phyloP scores from a whole-genome alignment of 805 yeast genomes.

The Ogataea ramenticola region DNA sequence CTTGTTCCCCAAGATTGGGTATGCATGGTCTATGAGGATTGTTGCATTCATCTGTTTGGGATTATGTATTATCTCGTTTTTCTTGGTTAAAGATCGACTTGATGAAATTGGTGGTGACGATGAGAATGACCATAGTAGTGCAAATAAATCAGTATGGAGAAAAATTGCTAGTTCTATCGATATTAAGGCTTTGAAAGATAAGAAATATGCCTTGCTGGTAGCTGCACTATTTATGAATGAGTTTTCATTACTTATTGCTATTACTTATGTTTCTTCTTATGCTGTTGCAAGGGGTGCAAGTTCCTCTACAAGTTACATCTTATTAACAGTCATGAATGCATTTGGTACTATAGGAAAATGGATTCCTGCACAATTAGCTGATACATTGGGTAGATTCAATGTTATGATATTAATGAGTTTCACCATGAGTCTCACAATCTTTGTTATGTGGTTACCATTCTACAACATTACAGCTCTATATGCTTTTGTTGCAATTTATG shows the following conservation, averaged over 20 bases:
- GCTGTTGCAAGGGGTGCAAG: slow-evolving; percentile 40
- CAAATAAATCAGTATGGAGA: slow-evolving; percentile 7
- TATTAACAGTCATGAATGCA: slow-evolving; percentile 40
- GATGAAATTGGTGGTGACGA: slow-evolving; percentile 9
- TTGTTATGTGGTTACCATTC: slow-evolving; percentile 61
- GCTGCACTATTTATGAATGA: slow-evolving; percentile 40
- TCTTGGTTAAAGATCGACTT: slow-evolving; percentile 36
- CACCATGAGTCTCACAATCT: slow-evolving; percentile 37
- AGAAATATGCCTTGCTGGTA: slow-evolving; percentile 31
- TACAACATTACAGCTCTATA: slow-evolving; percentile 33
- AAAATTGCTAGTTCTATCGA: slow-evolving; percentile 27
- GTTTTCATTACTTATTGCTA: slow-evolving; percentile 36
- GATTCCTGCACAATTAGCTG: slow-evolving; percentile 26
- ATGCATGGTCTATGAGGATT: slow-evolving; percentile 49
- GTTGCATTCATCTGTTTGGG: slow-evolving; percentile 38
- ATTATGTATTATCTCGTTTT: slow-evolving; percentile 28
- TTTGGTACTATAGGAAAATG: slow-evolving; percentile 34
- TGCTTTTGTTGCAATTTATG: slow-evolving; percentile 40
- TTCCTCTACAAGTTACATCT: slow-evolving; percentile 34
- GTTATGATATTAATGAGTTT: slow-evolving; percentile 40
- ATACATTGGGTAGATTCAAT: slow-evolving; percentile 43
- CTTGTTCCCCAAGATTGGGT: slow-evolving; percentile 42
- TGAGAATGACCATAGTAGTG: slow-evolving; percentile 17
- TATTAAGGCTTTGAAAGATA: slow-evolving; percentile 29
- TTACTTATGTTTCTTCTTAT: slow-evolving; percentile 48